Percentiles rank a stretch among this genome's conserved stretches.
phyloP scores from a whole-genome alignment of 2,329 filamentous ascomycete genomes.

The Domatiomyces globalis region DNA sequence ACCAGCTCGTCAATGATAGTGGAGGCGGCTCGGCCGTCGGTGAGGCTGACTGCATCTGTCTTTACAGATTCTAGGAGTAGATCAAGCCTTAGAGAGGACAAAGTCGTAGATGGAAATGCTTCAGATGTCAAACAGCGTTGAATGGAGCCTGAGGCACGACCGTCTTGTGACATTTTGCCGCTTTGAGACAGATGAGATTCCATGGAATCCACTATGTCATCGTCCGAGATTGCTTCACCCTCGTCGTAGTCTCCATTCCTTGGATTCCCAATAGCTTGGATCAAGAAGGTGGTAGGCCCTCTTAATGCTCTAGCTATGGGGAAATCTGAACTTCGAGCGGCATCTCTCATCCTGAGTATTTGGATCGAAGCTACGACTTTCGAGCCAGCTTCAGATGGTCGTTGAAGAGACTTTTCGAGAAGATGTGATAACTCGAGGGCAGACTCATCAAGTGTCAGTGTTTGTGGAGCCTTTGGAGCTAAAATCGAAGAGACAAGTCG shows the following conservation, averaged over 20 bases:
- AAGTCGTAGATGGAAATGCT: not conserved
- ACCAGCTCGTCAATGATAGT: constrained; percentile 10
- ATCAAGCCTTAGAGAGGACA: not conserved
- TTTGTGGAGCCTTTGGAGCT: not conserved
- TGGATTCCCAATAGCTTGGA: not conserved
- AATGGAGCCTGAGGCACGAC: not conserved
- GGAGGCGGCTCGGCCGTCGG: not conserved
- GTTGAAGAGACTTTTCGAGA: not conserved
- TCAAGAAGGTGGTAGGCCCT: not conserved
- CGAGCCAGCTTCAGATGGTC: not conserved
- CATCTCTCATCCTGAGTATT: not conserved
- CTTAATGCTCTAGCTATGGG: not conserved
- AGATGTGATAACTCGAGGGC: not conserved
- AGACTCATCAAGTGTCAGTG: not conserved
- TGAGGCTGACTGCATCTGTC: not conserved
- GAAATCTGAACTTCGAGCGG: not conserved
- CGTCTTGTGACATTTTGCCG: not conserved
- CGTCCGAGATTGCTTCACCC: not conserved
- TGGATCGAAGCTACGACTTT: not conserved
- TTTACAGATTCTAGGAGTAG: not conserved
- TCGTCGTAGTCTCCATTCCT: not conserved
- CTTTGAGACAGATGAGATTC: not conserved
- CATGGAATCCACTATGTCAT: not conserved
- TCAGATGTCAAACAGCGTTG: not conserved
- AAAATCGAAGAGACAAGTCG: not conserved